Evolutionary conservation across 352 stramenopile genomes (phyloP).

Genomic region (Pythium dissotocum): DNA sequence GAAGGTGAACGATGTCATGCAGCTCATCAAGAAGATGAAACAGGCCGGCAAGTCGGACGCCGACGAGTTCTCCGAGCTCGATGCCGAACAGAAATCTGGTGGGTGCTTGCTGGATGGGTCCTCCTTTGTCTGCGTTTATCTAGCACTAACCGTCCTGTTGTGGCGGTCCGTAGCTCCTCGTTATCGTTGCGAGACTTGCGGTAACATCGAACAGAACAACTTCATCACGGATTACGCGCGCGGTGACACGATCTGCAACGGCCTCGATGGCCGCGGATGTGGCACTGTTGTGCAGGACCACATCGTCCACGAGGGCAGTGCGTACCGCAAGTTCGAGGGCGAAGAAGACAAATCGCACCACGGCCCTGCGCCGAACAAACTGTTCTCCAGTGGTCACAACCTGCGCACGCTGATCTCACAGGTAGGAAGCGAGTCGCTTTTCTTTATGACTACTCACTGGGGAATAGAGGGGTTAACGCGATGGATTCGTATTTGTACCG

Average conservation of each 20-base stretch:
- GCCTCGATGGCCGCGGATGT: constrained; percentile 86
- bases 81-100: constrained; percentile 86
- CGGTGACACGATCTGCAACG: constrained; percentile 88
- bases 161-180: constrained; percentile 47
- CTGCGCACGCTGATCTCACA: constrained; percentile 93
- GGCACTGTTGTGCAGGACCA: constrained; percentile 94
- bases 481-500: too few relatives aligned
- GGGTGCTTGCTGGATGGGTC: neutral
- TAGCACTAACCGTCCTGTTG: neutral
- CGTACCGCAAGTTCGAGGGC: constrained; percentile 97
- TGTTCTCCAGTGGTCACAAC: constrained; percentile 95
- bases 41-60: constrained; percentile 87
- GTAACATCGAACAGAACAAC: constrained; percentile 89
- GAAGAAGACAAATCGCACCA: constrained; percentile 97
- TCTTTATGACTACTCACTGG: too few relatives aligned
- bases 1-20: constrained; percentile 87
- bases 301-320: constrained; percentile 95
- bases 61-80: constrained; percentile 85
- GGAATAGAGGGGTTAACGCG: too few relatives aligned
- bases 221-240: constrained; percentile 89
- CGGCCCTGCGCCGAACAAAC: constrained; percentile 92
- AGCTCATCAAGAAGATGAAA: constrained; percentile 90
- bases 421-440: constrained; percentile 28
- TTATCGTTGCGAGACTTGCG: constrained; percentile 85
- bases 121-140: neutral